Evolutionary conservation across 208 protist genomes (phyloP).

Genomic region (Trypanosoma avium): DNA sequence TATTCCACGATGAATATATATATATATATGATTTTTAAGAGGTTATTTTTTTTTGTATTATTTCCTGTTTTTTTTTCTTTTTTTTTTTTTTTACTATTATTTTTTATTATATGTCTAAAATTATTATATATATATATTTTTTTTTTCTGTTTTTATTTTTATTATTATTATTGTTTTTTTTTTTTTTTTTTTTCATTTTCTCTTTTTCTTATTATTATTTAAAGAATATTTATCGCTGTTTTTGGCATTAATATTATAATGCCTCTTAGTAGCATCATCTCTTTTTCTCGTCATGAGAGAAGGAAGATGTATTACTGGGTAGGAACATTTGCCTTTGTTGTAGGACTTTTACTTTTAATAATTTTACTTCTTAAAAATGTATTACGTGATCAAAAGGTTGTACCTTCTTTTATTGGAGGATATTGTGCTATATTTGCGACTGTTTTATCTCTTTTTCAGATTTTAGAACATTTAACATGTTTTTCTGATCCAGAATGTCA

Average conservation of each 20-base stretch:
- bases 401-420: constrained; percentile 77
- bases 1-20: constrained; percentile 48
- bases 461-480: constrained; percentile 90
- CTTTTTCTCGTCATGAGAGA: constrained; percentile 36
- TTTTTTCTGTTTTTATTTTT: constrained; percentile 4
- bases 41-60: constrained; percentile 8
- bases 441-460: constrained; percentile 83
- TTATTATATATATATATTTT: constrained; percentile 6
- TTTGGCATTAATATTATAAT: constrained; percentile 4
- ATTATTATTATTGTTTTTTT: neutral
- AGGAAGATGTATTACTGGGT: constrained; percentile 88
- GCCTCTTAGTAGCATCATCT: constrained; percentile 8
- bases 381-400: constrained; percentile 41
- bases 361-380: constrained; percentile 58
- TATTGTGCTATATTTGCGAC: constrained; percentile 91
- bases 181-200: neutral
- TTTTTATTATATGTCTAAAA: neutral
- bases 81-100: neutral
- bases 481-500: constrained; percentile 91
- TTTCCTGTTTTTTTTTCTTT: neutral
- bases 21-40: neutral
- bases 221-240: too few relatives aligned
- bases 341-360: constrained; percentile 71
- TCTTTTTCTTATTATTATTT: neutral
- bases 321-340: constrained; percentile 70